These are phyloP conservation scores for Cladosporium sp. DNA, from an alignment of 2,329 filamentous ascomycete genomes.

Conservation along the genomic window DNA sequence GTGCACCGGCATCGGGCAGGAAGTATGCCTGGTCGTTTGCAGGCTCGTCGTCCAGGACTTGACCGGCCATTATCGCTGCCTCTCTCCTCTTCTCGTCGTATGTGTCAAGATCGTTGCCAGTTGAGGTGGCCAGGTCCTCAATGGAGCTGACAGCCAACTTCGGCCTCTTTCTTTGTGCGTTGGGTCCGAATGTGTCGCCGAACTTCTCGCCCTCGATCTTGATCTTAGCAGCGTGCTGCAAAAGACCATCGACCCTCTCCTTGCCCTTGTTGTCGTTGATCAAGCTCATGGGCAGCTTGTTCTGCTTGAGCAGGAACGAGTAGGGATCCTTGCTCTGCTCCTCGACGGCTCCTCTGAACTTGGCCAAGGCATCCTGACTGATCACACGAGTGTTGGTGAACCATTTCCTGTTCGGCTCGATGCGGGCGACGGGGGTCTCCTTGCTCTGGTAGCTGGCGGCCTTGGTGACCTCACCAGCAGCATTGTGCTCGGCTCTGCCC, in stretches of 20 bases:
- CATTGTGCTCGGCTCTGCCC: slow-evolving; percentile 79
- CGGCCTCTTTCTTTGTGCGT: slow-evolving; percentile 87
- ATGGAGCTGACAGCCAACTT: slow-evolving; percentile 84
- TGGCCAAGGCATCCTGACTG: slow-evolving; percentile 80
- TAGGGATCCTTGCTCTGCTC: slow-evolving; percentile 90
- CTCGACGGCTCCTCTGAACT: slow-evolving; percentile 89
- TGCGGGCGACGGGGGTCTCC: slow-evolving; percentile 78
- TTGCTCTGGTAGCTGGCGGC: slow-evolving; percentile 81
- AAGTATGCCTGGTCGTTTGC: slow-evolving; percentile 17
- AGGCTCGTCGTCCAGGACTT: slow-evolving; percentile 17
- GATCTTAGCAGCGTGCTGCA: slow-evolving; percentile 93
- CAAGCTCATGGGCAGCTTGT: slow-evolving; percentile 94
- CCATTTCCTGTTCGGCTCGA: slow-evolving; percentile 97
- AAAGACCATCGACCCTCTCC: slow-evolving; percentile 71
- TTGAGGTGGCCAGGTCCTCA: slow-evolving; percentile 77
- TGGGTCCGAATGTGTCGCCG: slow-evolving; percentile 86
- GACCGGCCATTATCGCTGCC: slow-evolving; percentile 53
- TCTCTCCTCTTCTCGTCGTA: slow-evolving; percentile 80
- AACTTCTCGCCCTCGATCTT: slow-evolving; percentile 86
- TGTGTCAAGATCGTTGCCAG: slow-evolving; percentile 75
- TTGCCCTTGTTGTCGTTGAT: slow-evolving; percentile 74
- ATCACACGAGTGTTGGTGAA: slow-evolving; percentile 93
- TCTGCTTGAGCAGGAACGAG: slow-evolving; percentile 90
- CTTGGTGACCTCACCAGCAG: slow-evolving; percentile 79
- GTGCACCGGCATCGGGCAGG: slow-evolving; percentile 37